Evolutionary conservation across 1,284 basidiomycete genomes (phyloP).

Genomic region (Sporisorium iseilematis-ciliati): DNA sequence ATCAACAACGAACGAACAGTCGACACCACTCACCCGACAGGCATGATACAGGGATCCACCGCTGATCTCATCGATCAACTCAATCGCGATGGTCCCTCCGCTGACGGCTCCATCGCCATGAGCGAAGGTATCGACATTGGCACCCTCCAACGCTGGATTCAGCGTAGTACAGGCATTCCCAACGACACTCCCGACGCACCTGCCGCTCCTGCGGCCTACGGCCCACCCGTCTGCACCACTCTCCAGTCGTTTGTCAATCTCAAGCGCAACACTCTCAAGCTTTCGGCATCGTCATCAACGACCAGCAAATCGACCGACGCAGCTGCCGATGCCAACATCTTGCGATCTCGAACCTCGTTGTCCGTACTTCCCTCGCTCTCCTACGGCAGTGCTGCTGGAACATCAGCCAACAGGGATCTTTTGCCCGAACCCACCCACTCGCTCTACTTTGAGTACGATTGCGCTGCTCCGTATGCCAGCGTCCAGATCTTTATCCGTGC

Average conservation of each 20-base stretch:
- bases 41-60: slow-evolving; percentile 54
- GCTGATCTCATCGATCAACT: slow-evolving; percentile 48
- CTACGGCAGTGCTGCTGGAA: slow-evolving; percentile 9
- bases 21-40: slow-evolving; percentile 14
- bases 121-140: slow-evolving; percentile 60
- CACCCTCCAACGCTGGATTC: slow-evolving; percentile 58
- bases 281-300: slow-evolving; percentile 18
- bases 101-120: slow-evolving; percentile 48
- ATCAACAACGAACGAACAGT: slow-evolving; percentile 29
- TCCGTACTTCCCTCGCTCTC: slow-evolving; percentile 42
- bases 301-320: slow-evolving; percentile 4
- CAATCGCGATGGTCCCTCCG: slow-evolving; percentile 19
- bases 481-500: slow-evolving; percentile 64
- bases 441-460: slow-evolving; percentile 65
- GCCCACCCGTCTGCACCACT: slow-evolving; percentile 58
- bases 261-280: slow-evolving; percentile 63
- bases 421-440: slow-evolving; percentile 55
- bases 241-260: slow-evolving; percentile 66
- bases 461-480: slow-evolving; percentile 56
- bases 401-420: slow-evolving; percentile 3
- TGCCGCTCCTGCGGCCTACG: slow-evolving; percentile 18
- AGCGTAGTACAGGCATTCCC: slow-evolving; percentile 41
- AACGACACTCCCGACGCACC: not conserved
- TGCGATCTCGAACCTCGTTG: slow-evolving; percentile 33
- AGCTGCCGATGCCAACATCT: slow-evolving; percentile 23